These are phyloP conservation scores for Pyrenophora teres DNA, from an alignment of 2,329 filamentous ascomycete genomes.

Conservation along the genomic window DNA sequence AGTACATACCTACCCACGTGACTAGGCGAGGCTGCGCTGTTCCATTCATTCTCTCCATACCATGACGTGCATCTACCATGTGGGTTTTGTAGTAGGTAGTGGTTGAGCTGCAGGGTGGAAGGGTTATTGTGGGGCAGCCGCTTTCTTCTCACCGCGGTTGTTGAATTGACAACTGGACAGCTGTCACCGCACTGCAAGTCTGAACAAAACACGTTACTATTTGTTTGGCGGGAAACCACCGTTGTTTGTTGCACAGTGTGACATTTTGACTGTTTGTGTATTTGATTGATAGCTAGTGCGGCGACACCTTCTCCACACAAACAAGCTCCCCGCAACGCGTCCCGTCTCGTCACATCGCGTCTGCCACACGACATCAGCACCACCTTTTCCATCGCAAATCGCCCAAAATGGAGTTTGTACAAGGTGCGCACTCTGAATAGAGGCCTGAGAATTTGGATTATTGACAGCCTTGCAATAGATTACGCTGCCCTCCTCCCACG, in stretches of 20 bases:
- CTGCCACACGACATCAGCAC: conserved; percentile 12
- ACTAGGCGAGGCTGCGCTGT: conserved; percentile 7
- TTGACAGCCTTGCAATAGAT: conserved; percentile 33
- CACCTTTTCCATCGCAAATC: conserved; percentile 10
- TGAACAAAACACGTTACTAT: conserved; percentile 1
- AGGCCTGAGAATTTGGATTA: not conserved
- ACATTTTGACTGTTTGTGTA: too few relatives aligned
- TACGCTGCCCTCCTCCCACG: conserved; percentile 37
- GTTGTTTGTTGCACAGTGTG: not conserved
- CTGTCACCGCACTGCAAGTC: conserved; percentile 20
- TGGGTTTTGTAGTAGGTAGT: not conserved
- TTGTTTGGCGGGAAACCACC: not conserved
- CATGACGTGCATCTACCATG: conserved; percentile 21
- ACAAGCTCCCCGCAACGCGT: conserved; percentile 13
- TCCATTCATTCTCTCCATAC: not conserved
- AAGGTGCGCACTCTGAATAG: conserved; percentile 21
- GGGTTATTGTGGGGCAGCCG: conserved; percentile 3
- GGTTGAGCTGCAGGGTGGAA: conserved; percentile 6
- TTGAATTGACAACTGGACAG: conserved; percentile 11
- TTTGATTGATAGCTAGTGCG: not conserved
- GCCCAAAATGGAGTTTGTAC: conserved; percentile 38
- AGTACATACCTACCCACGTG: too few relatives aligned
- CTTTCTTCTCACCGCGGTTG: not conserved
- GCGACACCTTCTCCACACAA: not conserved
- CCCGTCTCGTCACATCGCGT: conserved; percentile 19